Evolutionary conservation across 2,329 filamentous ascomycete species (phyloP), one percentile per base, ranked within the genome.

Genomic region (Colletotrichum camelliae): DNA sequence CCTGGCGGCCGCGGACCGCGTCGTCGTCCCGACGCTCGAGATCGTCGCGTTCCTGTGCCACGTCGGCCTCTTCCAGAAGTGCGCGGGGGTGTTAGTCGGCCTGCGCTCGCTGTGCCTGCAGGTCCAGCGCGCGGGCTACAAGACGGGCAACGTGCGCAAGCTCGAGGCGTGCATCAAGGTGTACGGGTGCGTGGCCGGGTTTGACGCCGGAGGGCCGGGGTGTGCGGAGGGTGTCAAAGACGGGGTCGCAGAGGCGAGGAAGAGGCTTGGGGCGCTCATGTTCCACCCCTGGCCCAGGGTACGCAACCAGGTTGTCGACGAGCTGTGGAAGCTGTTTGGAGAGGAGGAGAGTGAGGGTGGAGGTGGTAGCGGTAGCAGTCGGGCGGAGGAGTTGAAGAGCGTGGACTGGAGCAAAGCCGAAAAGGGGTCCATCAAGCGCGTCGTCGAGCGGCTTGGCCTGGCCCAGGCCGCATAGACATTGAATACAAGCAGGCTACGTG

Each of bases 221-320:
- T 77, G 80, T 70, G 77, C 71, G 64, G 75, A 66, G 68, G 81
- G 80, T 73, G 81, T 83, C n/a, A 82, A 89, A n/a, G 84, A 87
- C 29, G 85, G 86, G 1, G 85, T 91, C 9, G 84, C 86, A 10
- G 86, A 87, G 73, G 94, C 93, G 5, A 84, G 92, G 70, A 92
- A 90, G 81, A 94, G 96, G 82, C 86, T 98, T 55, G 90, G 90
- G 0, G 92, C 90, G 27, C 91, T 98, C 87, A 86, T 98, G 77
- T 84, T 92, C 73, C 96, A 98, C 86, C 95, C 95, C 1, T 98
- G 95, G 88, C 95, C 96, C 7, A 91, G 91, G 80, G 92, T 97
- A 79, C 86, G 93, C 76, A 89, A 84, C 76, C 82, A 87, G 61
- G 91, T 91, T 18, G 88, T 91, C 6, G 92, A 94, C 79, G 90